Evolutionary conservation across 352 stramenopile species (phyloP).

Genomic region (Pythium sukuiense): DNA sequence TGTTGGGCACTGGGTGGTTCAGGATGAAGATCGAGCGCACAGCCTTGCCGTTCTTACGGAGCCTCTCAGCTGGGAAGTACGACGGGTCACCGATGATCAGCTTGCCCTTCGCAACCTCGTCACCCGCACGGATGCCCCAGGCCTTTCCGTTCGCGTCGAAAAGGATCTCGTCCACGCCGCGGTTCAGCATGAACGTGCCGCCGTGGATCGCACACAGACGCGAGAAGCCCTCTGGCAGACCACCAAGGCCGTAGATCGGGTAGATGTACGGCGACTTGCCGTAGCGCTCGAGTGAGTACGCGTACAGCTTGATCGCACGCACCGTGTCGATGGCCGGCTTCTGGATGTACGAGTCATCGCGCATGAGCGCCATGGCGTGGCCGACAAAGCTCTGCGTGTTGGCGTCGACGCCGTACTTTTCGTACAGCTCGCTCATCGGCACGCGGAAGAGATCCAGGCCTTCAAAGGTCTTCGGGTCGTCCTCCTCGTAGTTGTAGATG

Average conservation of each 20-base stretch:
- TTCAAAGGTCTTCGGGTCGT: constrained; percentile 89
- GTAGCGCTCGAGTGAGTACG: constrained; percentile 96
- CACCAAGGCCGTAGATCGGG: constrained; percentile 98
- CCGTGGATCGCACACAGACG: constrained; percentile 98
- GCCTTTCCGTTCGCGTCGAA: constrained; percentile 93
- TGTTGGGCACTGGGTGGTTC: constrained; percentile 98
- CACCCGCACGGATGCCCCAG: constrained; percentile 90
- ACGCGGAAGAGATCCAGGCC: constrained; percentile 94
- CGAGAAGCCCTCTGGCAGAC: constrained; percentile 98
- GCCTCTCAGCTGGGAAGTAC: constrained; percentile 96
- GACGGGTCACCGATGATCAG: constrained; percentile 99
- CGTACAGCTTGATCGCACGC: constrained; percentile 97
- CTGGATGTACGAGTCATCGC: constrained; percentile 89
- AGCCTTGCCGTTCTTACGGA: constrained; percentile 92
- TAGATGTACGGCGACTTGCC: constrained; percentile 99
- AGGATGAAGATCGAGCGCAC: constrained; percentile 99
- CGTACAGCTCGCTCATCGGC: constrained; percentile 98
- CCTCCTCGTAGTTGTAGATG: constrained; percentile 95
- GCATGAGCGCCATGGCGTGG: constrained; percentile 98
- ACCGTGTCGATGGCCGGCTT: constrained; percentile 92
- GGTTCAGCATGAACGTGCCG: constrained; percentile 99
- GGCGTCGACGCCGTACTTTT: constrained; percentile 96
- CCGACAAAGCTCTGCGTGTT: constrained; percentile 99
- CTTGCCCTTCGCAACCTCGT: constrained; percentile 96
- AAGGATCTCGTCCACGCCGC: constrained; percentile 92